phyloP scores from a whole-genome alignment of 2,329 filamentous ascomycete species.

The Fusarium virguliforme region DNA sequence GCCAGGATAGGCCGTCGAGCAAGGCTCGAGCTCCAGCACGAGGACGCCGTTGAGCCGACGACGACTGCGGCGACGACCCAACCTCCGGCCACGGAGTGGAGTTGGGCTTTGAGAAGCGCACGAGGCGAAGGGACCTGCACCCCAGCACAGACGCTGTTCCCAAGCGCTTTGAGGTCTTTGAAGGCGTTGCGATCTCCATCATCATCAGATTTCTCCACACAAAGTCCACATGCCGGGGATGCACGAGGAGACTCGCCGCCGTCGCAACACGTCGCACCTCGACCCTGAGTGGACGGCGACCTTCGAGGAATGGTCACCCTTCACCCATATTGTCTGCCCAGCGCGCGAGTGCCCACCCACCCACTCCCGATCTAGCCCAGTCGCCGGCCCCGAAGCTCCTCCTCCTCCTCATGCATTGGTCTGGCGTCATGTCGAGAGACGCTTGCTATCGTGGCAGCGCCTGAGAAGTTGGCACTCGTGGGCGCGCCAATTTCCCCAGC shows the following conservation, averaged over 20 bases:
- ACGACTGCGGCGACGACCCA: neutral
- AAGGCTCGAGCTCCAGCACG: slow-evolving; percentile 16
- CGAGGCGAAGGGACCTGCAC: slow-evolving; percentile 34
- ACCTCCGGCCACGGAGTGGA: slow-evolving; percentile 22
- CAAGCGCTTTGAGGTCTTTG: slow-evolving; percentile 23
- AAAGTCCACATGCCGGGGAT: slow-evolving; percentile 45
- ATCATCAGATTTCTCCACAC: slow-evolving; percentile 48
- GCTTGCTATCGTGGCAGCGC: slow-evolving; percentile 60
- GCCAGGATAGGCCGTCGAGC: slow-evolving; percentile 22
- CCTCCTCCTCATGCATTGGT: slow-evolving; percentile 44
- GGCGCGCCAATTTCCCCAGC: slow-evolving; percentile 31
- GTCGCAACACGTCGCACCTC: slow-evolving; percentile 50
- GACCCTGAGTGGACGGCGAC: slow-evolving; percentile 44
- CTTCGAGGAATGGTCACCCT: slow-evolving; percentile 29
- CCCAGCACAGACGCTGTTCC: slow-evolving; percentile 46
- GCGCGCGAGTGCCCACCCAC: slow-evolving; percentile 53
- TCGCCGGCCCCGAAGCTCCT: slow-evolving; percentile 33
- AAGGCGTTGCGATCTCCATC: slow-evolving; percentile 38
- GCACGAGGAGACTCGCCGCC: slow-evolving; percentile 45
- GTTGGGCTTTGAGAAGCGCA: slow-evolving; percentile 25
- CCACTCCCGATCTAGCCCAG: slow-evolving; percentile 48
- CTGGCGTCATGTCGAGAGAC: slow-evolving; percentile 52
- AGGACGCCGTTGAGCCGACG: slow-evolving; percentile 33
- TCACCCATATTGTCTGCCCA: slow-evolving; percentile 18
- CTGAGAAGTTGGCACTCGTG: slow-evolving; percentile 52